A percentile compares a stretch with the other conserved stretches of the same genome.
These are phyloP conservation scores for Lomentospora prolificans DNA, from an alignment of 2,329 filamentous ascomycete genomes.

Conservation along the genomic window DNA sequence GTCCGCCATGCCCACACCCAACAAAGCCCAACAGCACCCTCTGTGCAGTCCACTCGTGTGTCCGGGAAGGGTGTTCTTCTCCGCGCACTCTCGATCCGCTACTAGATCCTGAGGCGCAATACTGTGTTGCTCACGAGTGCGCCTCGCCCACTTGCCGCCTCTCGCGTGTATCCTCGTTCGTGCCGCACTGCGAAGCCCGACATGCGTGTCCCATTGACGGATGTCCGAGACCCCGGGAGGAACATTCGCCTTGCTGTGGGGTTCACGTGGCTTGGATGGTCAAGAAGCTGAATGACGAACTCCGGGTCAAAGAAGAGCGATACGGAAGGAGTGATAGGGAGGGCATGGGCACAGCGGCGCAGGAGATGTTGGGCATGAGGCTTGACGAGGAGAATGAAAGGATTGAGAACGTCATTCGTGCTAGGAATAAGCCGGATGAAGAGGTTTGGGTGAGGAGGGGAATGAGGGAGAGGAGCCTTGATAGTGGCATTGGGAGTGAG, in stretches of 20 bases:
- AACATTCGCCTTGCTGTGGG: conserved; percentile 2
- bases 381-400: conserved; percentile 11
- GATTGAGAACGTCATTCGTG: conserved; percentile 8
- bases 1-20: conserved; percentile 7
- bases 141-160: background rate
- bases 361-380: conserved; percentile 12
- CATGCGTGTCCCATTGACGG: conserved; percentile 9
- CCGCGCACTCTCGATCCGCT: conserved; percentile 12
- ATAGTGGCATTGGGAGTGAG: conserved; percentile 12
- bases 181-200: conserved; percentile 8
- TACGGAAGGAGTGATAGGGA: background rate
- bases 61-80: conserved; percentile 5
- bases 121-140: conserved; percentile 12
- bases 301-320: background rate
- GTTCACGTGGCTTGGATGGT: conserved; percentile 9
- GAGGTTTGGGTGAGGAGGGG: conserved; percentile 6
- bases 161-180: background rate
- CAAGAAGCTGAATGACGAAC: background rate
- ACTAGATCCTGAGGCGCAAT: conserved; percentile 1
- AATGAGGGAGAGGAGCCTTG: conserved; percentile 9
- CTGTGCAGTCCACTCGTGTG: conserved; percentile 12
- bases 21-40: conserved; percentile 5
- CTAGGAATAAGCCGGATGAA: conserved; percentile 5
- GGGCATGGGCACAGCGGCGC: conserved; percentile 6
- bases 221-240: conserved; percentile 4